Base-by-base conservation (phyloP, 805 yeast species). In the Ogataea wickerhamii region DNA sequence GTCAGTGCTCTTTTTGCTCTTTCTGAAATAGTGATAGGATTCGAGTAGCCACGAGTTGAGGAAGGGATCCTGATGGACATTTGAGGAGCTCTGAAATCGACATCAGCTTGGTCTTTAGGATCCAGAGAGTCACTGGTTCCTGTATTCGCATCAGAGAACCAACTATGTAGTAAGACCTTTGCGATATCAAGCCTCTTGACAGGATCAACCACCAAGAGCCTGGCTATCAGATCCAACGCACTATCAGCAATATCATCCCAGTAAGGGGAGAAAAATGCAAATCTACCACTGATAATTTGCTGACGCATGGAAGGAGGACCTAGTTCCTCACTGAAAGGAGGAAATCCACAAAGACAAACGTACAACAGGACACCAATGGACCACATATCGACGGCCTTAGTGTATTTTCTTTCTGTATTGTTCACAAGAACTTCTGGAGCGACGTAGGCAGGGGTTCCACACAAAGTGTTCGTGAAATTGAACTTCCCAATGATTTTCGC, bases 361-460 rank as follows among this genome's bases (percentile, higher is more conserved):
- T 85, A 85, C 12, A 84, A 58, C 32, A 85, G 67, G 2, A 84
- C 91, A 3, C 93, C 94, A 6, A 83, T 73, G 54, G 87, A 82
- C 94, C 94, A 85, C 57, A 85, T 61, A 57, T 85, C 94, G 10
- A 81, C 87, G 30, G 82, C 76, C 24, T 82, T 80, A 23, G 84
- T 72, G 50, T 85, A 85, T 47, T 71, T 68, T 22, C 81, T 58
- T 27, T 67, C 63, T 2, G 70, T 62, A 8, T 72, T 68, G 58
- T 79, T 78, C 12, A 58, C 67, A 20, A 76, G 51, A 5, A 85
- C 82, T 52, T 85, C 94, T 0, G 94, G 94, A 0, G 93, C 93
- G 14, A 85, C 93, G 53, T 85, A 85, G 0, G 91, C 87, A 0
- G 94, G 94, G 0, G 94, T 85, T 2, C 94, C 94, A 62, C 94